Percentiles rank a stretch among this genome's conserved stretches.
phyloP scores from a whole-genome alignment of 164 flowering plant species.

The Macadamia integrifolia region DNA sequence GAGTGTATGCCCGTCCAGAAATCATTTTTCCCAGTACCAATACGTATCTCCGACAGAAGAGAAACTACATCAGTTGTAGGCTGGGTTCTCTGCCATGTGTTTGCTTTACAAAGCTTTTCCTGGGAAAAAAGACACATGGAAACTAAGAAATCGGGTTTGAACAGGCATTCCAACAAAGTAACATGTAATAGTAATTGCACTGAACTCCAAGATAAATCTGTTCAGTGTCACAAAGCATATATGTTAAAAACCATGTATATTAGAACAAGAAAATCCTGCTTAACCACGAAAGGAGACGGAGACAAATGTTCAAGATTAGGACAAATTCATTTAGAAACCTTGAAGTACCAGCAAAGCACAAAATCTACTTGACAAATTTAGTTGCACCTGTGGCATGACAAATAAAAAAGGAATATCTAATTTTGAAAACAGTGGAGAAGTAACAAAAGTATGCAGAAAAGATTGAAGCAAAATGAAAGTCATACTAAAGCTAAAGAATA shows the following conservation, averaged over 20 bases:
- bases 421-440: not conserved
- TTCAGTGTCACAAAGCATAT: not conserved
- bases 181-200: not conserved
- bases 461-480: no score
- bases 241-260: not conserved
- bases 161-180: not conserved
- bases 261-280: not conserved
- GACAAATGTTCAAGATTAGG: not conserved
- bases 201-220: no score
- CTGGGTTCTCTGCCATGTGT: conserved; percentile 69
- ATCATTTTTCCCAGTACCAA: conserved; percentile 84
- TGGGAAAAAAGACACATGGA: conserved; percentile 19
- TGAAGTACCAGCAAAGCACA: not conserved
- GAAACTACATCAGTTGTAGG: conserved; percentile 82
- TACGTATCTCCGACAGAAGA: conserved; percentile 84
- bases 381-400: not conserved
- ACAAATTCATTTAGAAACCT: not conserved
- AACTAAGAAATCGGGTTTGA: not conserved
- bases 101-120: conserved; percentile 92
- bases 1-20: conserved; percentile 75
- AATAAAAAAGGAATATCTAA: not conserved
- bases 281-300: not conserved
- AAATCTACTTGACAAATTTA: not conserved
- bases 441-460: not conserved
- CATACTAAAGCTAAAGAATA: not conserved